Evolutionary conservation across 805 yeast species (phyloP), one percentile per base, ranked within the genome.

Genomic region (Saturnispora serradocipensis): DNA sequence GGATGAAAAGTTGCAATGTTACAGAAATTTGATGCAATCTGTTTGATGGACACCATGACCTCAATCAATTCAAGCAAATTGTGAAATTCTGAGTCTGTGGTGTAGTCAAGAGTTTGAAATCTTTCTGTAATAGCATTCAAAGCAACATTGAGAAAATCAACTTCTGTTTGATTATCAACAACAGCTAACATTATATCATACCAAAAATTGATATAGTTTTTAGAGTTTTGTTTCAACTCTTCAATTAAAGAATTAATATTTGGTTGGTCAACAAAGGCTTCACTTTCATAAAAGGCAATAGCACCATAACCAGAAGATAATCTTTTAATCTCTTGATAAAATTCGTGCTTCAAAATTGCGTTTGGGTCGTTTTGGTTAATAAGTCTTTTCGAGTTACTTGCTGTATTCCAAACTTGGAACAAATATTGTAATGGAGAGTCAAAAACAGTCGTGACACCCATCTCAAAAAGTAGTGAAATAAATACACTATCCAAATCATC

Each of bases 281-380:
- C 90, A 9, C 86, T 83, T 3, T 81, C 76, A 64, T 82, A 88
- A 61, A 86, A 82, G 22, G 82, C 66, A 22, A 86, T 81, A 28
- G 82, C 69, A 0, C 87, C 88, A 65, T 82, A 86, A 25, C 85
- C 80, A 13, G 81, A 68, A 15, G 78, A 62, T 42, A 77, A 68
- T 42, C 76, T 64, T 45, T 77, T 72, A 24, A 78, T 67, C 53
- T 80, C 80, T 51, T 74, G 71, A 48, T 81, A 65, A 6, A 80
- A 52, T 5, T 59, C 60, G 2, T 69, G 36, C 54, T 79, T 77
- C 15, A 60, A 60, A 1, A 64, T 63, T 50, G 67, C 65, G 15
- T 66, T 52, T 3, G 70, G 63, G 53, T 75, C 73, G 58, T 73
- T 75, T 45, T 67, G 62, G 53, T 71, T 67, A 34, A 77, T 54